A percentile compares a stretch with the other conserved stretches of the same genome.
These are phyloP conservation scores for Ganoderma boninense DNA, from an alignment of 1,284 basidiomycete species.

Conservation along the genomic window DNA sequence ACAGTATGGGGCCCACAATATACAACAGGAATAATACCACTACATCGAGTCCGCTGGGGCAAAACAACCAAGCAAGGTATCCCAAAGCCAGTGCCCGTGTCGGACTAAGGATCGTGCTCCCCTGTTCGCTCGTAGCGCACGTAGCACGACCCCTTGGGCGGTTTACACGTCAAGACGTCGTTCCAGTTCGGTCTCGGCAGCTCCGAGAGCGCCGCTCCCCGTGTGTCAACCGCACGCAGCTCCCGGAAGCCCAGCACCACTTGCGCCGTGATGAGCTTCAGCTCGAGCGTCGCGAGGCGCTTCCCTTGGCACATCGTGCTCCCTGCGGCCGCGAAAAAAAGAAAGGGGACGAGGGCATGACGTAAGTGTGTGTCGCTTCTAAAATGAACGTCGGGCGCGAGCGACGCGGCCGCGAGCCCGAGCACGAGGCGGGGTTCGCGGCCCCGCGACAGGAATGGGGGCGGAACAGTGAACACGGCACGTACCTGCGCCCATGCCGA, in stretches of 20 bases:
- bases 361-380: background rate
- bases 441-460: conserved; percentile 17
- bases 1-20: conserved; percentile 1
- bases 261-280: conserved; percentile 72
- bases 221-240: conserved; percentile 59
- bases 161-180: conserved; percentile 71
- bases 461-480: conserved; percentile 19
- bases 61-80: background rate
- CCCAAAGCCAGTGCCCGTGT: background rate
- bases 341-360: conserved; percentile 1
- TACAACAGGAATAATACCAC: conserved; percentile 1
- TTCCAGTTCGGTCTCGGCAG: conserved; percentile 78
- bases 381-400: background rate
- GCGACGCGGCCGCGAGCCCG: background rate
- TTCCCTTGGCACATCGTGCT: conserved; percentile 74
- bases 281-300: conserved; percentile 72
- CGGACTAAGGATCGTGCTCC: background rate
- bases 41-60: background rate
- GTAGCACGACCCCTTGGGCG: conserved; percentile 59
- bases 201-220: conserved; percentile 51
- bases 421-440: background rate
- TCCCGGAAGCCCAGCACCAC: conserved; percentile 65
- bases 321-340: conserved; percentile 48
- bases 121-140: conserved; percentile 41
- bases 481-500: conserved; percentile 82